A percentile compares a stretch with the other conserved stretches of the same genome.
phyloP scores from a whole-genome alignment of 2,329 filamentous ascomycete genomes.

The Diaporthe vaccinii region DNA sequence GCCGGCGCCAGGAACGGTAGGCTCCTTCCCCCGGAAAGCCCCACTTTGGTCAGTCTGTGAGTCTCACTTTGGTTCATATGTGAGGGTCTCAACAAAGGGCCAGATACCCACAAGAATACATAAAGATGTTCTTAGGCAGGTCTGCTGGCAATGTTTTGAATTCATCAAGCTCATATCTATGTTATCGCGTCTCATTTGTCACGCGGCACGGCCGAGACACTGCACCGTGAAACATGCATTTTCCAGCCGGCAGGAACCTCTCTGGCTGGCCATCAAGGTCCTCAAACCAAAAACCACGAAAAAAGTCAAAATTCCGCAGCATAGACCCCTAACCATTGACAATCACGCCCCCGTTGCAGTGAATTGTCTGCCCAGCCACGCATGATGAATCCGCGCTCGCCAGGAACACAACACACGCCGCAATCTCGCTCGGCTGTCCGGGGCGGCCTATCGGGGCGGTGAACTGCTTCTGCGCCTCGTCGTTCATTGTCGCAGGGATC shows the following conservation, averaged over 20 bases:
- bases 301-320: slow-evolving; percentile 4
- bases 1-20: background rate
- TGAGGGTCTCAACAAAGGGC: background rate
- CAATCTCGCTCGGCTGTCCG: slow-evolving; percentile 85
- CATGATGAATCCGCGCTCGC: slow-evolving; percentile 80
- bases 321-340: slow-evolving; percentile 59
- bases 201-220: slow-evolving; percentile 12
- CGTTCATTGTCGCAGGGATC: slow-evolving; percentile 79
- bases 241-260: slow-evolving; percentile 12
- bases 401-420: slow-evolving; percentile 85
- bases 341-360: slow-evolving; percentile 65
- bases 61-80: background rate
- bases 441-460: slow-evolving; percentile 81
- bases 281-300: slow-evolving; percentile 6
- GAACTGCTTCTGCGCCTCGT: slow-evolving; percentile 79
- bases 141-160: background rate
- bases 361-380: slow-evolving; percentile 77
- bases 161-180: background rate
- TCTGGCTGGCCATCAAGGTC: slow-evolving; percentile 32
- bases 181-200: background rate
- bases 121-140: background rate
- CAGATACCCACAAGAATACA: background rate
- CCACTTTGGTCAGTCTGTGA: background rate
- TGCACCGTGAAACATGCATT: slow-evolving; percentile 12
- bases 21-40: background rate